Percentiles rank a stretch among this genome's conserved stretches.
Evolutionary conservation across 805 yeast genomes (phyloP).

Genomic region (Monosporozyma siamensis): DNA sequence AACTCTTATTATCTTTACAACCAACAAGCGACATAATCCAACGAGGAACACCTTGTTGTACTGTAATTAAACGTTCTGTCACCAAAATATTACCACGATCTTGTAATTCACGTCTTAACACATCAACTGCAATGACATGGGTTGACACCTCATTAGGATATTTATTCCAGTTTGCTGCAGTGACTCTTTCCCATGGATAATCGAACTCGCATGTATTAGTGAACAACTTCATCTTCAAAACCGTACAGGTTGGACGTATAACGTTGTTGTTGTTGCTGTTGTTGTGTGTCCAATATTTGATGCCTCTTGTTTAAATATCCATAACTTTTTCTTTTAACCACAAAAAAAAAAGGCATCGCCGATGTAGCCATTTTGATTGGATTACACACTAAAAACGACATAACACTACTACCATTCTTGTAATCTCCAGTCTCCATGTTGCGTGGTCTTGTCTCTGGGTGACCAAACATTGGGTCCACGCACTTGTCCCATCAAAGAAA

Average conservation of each 20-base stretch:
- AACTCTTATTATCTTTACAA: slow-evolving; percentile 65
- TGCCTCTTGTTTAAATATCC: too few species aligned
- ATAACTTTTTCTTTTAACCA: not conserved
- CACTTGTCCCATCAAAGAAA: slow-evolving; percentile 29
- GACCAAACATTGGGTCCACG: slow-evolving; percentile 32
- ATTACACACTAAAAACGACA: not conserved
- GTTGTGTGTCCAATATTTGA: too few species aligned
- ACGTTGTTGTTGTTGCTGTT: too few species aligned
- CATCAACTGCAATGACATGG: slow-evolving; percentile 91
- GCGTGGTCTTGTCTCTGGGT: slow-evolving; percentile 13
- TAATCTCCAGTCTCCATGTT: not conserved
- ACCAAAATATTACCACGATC: slow-evolving; percentile 44
- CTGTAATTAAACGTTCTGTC: slow-evolving; percentile 82
- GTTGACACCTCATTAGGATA: slow-evolving; percentile 92
- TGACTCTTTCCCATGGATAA: slow-evolving; percentile 89
- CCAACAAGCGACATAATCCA: slow-evolving; percentile 76
- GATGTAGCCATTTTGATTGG: slow-evolving; percentile 1
- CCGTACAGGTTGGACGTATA: too few species aligned
- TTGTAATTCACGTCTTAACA: slow-evolving; percentile 61
- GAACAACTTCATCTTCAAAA: slow-evolving; percentile 76
- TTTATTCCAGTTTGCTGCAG: slow-evolving; percentile 94
- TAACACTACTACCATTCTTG: not conserved
- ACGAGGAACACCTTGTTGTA: slow-evolving; percentile 74
- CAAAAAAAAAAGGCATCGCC: too few species aligned
- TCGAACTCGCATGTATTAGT: slow-evolving; percentile 58